Evolutionary conservation across 192 early-diverging fungal genomes (phyloP).

Genomic region (Jimgerdemannia flammicorona): DNA sequence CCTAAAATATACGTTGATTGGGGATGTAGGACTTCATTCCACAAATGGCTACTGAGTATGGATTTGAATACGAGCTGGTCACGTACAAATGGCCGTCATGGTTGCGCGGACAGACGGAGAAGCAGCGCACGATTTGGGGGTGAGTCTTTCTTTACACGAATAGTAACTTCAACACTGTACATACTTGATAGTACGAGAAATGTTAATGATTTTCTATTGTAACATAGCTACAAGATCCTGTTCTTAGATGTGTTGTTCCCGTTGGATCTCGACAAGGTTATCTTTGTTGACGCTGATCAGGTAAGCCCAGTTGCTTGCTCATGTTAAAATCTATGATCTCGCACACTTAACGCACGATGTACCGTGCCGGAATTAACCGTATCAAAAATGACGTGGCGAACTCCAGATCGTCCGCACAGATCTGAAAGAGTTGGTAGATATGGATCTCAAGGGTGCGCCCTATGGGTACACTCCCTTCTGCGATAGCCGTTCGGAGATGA

Average conservation of each 20-base stretch:
- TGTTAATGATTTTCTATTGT: neutral
- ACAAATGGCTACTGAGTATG: constrained; percentile 77
- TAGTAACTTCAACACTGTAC: neutral
- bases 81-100: constrained; percentile 99
- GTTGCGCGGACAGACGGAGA: constrained; percentile 88
- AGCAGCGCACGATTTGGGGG: constrained; percentile 98
- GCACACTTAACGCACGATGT: neutral
- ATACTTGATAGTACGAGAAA: neutral
- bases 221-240: constrained; percentile 85
- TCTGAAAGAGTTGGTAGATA: constrained; percentile 85
- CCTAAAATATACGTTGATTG: neutral
- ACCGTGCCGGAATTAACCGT: neutral
- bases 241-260: constrained; percentile 98
- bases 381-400: neutral
- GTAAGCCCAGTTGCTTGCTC: constrained; percentile 24
- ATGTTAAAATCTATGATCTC: neutral
- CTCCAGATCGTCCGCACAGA: constrained; percentile 85
- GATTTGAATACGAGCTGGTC: constrained; percentile 93
- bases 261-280: constrained; percentile 85
- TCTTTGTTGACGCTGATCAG: constrained; percentile 99
- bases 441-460: constrained; percentile 92
- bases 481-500: constrained; percentile 87
- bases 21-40: constrained; percentile 75
- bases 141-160: constrained; percentile 7
- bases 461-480: constrained; percentile 98